phyloP scores from a whole-genome alignment of 2,329 filamentous ascomycete species.

The Ascochyta fabae region DNA sequence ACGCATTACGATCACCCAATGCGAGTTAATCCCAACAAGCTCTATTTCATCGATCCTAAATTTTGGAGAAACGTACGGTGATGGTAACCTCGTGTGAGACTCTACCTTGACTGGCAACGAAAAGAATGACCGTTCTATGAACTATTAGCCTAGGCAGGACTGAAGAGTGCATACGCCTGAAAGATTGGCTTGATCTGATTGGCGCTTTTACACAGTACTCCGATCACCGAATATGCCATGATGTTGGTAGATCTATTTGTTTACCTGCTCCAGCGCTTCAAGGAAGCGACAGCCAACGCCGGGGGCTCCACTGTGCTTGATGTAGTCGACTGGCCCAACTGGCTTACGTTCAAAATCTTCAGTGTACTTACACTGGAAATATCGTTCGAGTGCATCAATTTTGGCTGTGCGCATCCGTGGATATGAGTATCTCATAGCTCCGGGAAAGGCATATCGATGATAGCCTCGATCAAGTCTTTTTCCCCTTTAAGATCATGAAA shows the following conservation, averaged over 20 bases:
- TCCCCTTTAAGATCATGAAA: too few species aligned
- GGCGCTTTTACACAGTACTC: constrained; percentile 35
- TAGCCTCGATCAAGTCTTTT: too few species aligned
- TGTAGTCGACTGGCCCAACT: too few species aligned
- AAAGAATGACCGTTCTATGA: constrained; percentile 24
- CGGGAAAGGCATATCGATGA: too few species aligned
- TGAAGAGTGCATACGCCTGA: constrained; percentile 31
- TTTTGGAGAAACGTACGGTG: constrained; percentile 35
- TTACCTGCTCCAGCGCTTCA: too few species aligned
- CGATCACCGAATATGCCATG: constrained; percentile 29
- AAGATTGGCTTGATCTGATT: constrained; percentile 31
- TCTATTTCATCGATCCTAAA: constrained; percentile 29
- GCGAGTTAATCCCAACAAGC: constrained; percentile 36
- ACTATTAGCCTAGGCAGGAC: constrained; percentile 28
- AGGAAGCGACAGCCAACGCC: too few species aligned
- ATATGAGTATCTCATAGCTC: too few species aligned
- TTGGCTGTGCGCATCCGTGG: too few species aligned
- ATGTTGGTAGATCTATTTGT: constrained; percentile 30
- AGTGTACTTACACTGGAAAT: too few species aligned
- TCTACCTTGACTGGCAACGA: constrained; percentile 34
- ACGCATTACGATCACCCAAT: constrained; percentile 34
- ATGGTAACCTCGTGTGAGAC: constrained; percentile 27
- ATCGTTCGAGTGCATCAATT: too few species aligned
- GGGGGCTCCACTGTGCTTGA: too few species aligned
- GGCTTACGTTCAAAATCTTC: too few species aligned